A percentile compares a stretch with the other conserved stretches of the same genome.
Evolutionary conservation across 78 protist genomes (phyloP).

Genomic region (Dictyostelium intermedium): DNA sequence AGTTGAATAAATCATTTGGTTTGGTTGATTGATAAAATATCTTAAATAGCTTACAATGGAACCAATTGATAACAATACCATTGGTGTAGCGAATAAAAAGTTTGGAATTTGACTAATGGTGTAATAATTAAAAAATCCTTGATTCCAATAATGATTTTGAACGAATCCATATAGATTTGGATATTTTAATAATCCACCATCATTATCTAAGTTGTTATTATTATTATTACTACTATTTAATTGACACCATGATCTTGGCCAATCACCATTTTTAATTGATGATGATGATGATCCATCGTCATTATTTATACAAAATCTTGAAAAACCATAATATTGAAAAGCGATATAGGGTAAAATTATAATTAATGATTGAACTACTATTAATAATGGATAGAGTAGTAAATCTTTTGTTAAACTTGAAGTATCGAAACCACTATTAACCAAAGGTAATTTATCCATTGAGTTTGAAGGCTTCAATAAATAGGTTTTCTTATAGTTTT

Average conservation of each 20-base stretch:
- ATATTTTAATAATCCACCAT: background rate
- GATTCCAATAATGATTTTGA: slow-evolving; percentile 78
- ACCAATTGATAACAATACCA: slow-evolving; percentile 28
- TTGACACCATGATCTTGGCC: slow-evolving; percentile 69
- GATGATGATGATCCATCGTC: too few relatives aligned
- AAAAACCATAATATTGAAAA: slow-evolving; percentile 66
- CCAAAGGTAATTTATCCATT: background rate
- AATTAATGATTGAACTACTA: background rate
- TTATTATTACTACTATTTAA: background rate
- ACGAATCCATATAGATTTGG: slow-evolving; percentile 73
- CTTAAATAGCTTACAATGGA: background rate
- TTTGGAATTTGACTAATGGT: slow-evolving; percentile 72
- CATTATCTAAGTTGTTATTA: too few relatives aligned
- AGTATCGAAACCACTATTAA: background rate
- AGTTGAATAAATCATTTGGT: slow-evolving; percentile 23
- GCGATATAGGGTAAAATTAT: slow-evolving; percentile 33
- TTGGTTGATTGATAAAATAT: background rate
- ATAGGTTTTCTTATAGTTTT: background rate
- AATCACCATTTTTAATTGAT: slow-evolving; percentile 25
- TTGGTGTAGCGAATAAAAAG: slow-evolving; percentile 72
- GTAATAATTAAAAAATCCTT: slow-evolving; percentile 77
- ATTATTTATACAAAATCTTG: slow-evolving; percentile 2
- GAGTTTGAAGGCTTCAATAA: slow-evolving; percentile 7
- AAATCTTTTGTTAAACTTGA: background rate
- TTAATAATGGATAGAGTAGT: background rate